Evolutionary conservation across 345 rosid genomes (phyloP).

Genomic region (Acer saccharum): DNA sequence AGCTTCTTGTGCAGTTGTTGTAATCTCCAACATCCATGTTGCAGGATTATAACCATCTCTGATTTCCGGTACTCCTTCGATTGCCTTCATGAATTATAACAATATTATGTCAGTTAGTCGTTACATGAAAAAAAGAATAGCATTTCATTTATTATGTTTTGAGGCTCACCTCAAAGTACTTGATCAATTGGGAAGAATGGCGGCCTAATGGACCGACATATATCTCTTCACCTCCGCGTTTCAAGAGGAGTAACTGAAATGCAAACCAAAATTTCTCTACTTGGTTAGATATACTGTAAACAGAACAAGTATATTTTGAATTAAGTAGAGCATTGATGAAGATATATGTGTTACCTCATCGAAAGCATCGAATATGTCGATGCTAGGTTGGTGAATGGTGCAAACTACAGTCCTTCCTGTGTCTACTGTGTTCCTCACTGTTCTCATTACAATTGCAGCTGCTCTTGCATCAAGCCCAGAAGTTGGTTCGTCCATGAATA

Average conservation of each 20-base stretch:
- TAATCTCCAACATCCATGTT: slow-evolving; percentile 76
- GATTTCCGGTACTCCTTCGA: slow-evolving; percentile 50
- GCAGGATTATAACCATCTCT: slow-evolving; percentile 74
- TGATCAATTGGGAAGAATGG: slow-evolving; percentile 50
- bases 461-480: slow-evolving; percentile 80
- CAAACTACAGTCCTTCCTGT: slow-evolving; percentile 74
- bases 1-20: slow-evolving; percentile 50
- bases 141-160: not conserved
- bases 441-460: slow-evolving; percentile 79
- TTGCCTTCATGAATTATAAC: slow-evolving; percentile 35
- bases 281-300: not conserved
- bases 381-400: slow-evolving; percentile 81
- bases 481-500: slow-evolving; percentile 81
- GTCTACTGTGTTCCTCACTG: slow-evolving; percentile 70
- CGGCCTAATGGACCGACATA: slow-evolving; percentile 66
- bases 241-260: slow-evolving; percentile 45
- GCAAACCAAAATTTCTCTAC: slow-evolving; percentile 8
- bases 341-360: slow-evolving; percentile 48
- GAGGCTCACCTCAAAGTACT: slow-evolving; percentile 59
- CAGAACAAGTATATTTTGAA: not conserved
- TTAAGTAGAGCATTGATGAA: not conserved
- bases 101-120: not conserved
- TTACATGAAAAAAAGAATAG: not conserved
- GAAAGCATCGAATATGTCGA: slow-evolving; percentile 68
- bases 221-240: slow-evolving; percentile 64